Percentiles rank a stretch among this genome's conserved stretches.
These are phyloP conservation scores for Cymbidium sinense DNA, from an alignment of 106 monocot genomes.

Conservation along the genomic window DNA sequence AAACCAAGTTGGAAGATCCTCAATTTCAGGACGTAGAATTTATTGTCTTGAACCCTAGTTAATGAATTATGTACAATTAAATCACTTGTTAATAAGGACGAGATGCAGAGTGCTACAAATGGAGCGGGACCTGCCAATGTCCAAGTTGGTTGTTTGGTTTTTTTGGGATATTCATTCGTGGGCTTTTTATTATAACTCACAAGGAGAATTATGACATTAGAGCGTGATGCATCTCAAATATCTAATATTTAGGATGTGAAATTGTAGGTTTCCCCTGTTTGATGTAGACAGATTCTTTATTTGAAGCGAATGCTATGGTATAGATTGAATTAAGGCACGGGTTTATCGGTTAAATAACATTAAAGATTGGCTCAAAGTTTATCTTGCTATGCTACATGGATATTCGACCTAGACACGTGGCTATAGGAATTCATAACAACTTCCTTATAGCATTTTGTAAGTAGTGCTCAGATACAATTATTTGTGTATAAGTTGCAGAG, in stretches of 20 bases:
- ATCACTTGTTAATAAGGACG: background rate
- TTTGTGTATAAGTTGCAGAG: background rate
- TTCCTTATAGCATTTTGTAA: background rate
- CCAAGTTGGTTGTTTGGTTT: too few species aligned
- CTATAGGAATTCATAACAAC: background rate
- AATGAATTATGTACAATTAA: background rate
- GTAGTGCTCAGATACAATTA: background rate
- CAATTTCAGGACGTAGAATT: background rate
- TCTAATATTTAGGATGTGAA: background rate
- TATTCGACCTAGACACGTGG: background rate
- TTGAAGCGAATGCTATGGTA: background rate
- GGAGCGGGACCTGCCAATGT: background rate
- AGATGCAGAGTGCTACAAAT: background rate
- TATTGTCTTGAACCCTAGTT: background rate
- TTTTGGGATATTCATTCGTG: background rate
- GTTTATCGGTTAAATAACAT: background rate
- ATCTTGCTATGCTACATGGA: background rate
- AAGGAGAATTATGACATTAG: background rate
- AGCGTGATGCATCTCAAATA: background rate
- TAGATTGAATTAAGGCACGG: background rate
- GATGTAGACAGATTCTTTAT: background rate
- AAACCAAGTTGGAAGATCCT: background rate
- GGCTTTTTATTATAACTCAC: background rate
- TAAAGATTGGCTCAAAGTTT: background rate
- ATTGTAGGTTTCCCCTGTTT: background rate